Percentiles rank a stretch among this genome's conserved stretches.
Evolutionary conservation across 495 filamentous ascomycete species (phyloP).

Genomic region (Daldinia caldariorum): DNA sequence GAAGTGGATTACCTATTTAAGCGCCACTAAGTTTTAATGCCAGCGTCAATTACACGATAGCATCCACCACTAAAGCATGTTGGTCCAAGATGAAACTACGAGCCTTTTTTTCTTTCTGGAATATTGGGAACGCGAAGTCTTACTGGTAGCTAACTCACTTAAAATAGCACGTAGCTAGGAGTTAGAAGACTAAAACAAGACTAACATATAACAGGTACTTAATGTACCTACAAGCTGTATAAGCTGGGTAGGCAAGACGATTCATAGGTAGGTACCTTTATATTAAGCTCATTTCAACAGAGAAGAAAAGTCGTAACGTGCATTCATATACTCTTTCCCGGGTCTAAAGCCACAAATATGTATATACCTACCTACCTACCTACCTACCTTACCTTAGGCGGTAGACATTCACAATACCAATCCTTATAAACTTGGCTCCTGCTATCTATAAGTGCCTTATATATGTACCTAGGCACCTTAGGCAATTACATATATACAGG

Average conservation of each 20-base stretch:
- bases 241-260: too few relatives aligned
- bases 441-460: too few relatives aligned
- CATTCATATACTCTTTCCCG: background rate
- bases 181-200: background rate
- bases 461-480: too few relatives aligned
- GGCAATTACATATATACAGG: constrained; percentile 3
- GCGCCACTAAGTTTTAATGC: background rate
- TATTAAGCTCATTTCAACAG: background rate
- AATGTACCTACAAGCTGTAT: background rate
- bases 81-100: background rate
- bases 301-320: background rate
- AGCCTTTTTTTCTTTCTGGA: background rate
- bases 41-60: background rate
- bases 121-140: background rate
- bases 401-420: background rate
- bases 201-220: background rate
- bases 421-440: background rate
- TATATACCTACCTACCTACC: background rate
- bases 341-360: background rate
- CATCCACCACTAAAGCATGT: background rate
- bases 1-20: background rate
- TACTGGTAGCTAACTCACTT: background rate
- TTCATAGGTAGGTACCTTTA: too few relatives aligned
- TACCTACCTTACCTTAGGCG: too few relatives aligned
- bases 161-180: background rate